phyloP scores from a whole-genome alignment of 2,329 filamentous ascomycete species.

The Fusarium zealandicum region DNA sequence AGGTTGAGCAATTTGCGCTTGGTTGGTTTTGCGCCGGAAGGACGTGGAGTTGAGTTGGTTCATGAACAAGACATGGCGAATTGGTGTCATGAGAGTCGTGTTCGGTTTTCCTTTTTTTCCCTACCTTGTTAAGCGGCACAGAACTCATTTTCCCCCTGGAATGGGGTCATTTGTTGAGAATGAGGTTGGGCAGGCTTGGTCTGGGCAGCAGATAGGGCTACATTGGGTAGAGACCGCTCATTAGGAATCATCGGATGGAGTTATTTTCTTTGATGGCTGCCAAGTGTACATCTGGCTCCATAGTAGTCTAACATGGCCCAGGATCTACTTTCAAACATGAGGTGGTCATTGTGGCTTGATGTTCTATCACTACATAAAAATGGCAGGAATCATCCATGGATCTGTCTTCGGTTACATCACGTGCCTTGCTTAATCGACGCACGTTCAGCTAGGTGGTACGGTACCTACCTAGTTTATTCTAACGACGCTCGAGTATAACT shows the following conservation, averaged over 20 bases:
- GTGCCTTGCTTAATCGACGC: conserved; percentile 7
- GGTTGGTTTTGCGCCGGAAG: not conserved
- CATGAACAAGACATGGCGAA: not conserved
- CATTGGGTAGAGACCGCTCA: conserved; percentile 8
- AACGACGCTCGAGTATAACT: not conserved
- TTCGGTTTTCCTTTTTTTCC: conserved; percentile 6
- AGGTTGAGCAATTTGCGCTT: not conserved
- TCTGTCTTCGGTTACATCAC: conserved; percentile 26
- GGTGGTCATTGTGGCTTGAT: conserved; percentile 2
- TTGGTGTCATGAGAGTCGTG: conserved; percentile 20
- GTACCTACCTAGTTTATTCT: not conserved
- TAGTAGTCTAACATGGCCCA: too few relatives aligned
- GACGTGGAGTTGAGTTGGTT: not conserved
- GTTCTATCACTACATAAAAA: conserved; percentile 7
- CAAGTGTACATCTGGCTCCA: too few relatives aligned
- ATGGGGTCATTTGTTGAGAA: not conserved
- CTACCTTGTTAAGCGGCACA: conserved; percentile 19
- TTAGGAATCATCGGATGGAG: conserved; percentile 14
- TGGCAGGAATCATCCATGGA: conserved; percentile 2
- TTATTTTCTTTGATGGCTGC: not conserved
- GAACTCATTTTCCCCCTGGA: conserved; percentile 4
- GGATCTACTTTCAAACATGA: not conserved
- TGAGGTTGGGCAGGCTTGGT: not conserved
- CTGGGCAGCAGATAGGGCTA: conserved; percentile 2
- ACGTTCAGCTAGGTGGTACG: too few relatives aligned